A percentile compares a stretch with the other conserved stretches of the same genome.
Conservation (phyloP, 139 green algal species). For the Raphidocelis subcapitata region DNA sequence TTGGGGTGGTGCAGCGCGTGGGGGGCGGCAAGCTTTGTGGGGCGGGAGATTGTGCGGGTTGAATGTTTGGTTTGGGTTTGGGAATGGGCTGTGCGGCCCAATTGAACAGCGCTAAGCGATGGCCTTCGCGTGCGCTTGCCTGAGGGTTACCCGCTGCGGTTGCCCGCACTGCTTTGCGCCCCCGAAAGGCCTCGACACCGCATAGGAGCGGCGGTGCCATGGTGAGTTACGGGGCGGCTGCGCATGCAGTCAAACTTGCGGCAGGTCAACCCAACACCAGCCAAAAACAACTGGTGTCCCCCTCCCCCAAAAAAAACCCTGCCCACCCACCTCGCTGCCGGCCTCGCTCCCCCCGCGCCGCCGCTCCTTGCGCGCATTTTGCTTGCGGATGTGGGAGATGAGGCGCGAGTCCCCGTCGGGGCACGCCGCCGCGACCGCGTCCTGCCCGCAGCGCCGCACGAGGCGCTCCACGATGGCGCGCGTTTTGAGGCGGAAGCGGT, state of each 20-base stretch:
- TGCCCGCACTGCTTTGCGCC: neutral
- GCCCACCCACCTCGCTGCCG: constrained; percentile 50
- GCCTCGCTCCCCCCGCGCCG: constrained; percentile 30
- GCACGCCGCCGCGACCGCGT: constrained; percentile 74
- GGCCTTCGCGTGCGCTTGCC: neutral
- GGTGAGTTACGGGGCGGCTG: neutral
- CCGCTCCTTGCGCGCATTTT: constrained; percentile 54
- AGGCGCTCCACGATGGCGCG: constrained; percentile 87
- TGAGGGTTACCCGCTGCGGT: neutral
- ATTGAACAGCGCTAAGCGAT: neutral
- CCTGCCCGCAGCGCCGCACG: constrained; percentile 80
- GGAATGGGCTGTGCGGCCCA: neutral
- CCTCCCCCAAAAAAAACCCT: too few relatives aligned
- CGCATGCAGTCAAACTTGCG: too few relatives aligned
- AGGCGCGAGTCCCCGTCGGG: constrained; percentile 77
- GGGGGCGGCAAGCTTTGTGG: too few relatives aligned
- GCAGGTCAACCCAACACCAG: too few relatives aligned
- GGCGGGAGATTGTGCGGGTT: too few relatives aligned
- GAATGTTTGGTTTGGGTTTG: too few relatives aligned
- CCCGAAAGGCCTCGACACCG: neutral
- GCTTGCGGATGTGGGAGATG: constrained; percentile 89
- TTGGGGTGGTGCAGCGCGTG: too few relatives aligned
- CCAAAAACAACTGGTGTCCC: too few relatives aligned
- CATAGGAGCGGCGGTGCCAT: neutral
- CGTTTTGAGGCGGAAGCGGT: constrained; percentile 96